Percentiles rank a stretch among this genome's conserved stretches.
These are phyloP conservation scores for Ambrosia artemisiifolia DNA, from an alignment of 129 eudicot species.

Conservation along the genomic window DNA sequence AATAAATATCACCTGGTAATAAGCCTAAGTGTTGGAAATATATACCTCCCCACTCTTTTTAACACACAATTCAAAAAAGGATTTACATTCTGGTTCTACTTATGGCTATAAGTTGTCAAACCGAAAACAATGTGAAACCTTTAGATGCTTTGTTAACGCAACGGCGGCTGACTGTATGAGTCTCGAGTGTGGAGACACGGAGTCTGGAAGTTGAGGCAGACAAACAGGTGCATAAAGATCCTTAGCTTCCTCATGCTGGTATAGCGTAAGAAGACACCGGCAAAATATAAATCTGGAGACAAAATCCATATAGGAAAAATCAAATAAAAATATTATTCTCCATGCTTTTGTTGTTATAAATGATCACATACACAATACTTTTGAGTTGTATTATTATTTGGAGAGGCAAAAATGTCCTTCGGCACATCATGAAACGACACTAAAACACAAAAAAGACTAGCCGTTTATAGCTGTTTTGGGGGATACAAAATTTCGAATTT, in stretches of 20 bases:
- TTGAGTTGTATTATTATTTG: background rate
- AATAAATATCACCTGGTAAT: background rate
- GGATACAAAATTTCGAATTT: background rate
- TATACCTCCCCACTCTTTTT: background rate
- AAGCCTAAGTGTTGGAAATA: background rate
- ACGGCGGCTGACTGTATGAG: slow-evolving; percentile 45
- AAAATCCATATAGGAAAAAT: background rate
- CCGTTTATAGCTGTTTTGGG: background rate
- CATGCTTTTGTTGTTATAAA: background rate
- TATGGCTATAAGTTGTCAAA: slow-evolving; percentile 26
- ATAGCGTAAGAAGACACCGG: slow-evolving; percentile 61
- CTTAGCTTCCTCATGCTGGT: slow-evolving; percentile 31
- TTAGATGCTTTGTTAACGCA: slow-evolving; percentile 52
- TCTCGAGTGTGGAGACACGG: slow-evolving; percentile 50
- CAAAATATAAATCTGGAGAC: slow-evolving; percentile 71
- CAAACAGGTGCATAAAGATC: slow-evolving; percentile 57
- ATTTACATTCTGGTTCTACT: slow-evolving; percentile 11
- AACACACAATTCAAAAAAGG: background rate
- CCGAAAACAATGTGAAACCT: slow-evolving; percentile 51
- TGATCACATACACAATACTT: background rate
- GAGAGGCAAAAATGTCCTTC: background rate
- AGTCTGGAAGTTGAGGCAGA: slow-evolving; percentile 60
- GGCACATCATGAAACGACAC: background rate
- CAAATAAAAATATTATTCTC: background rate
- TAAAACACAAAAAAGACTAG: background rate